Evolutionary conservation across 305 asterid species (phyloP).

Genomic region (Fraxinus xanthoxyloides): DNA sequence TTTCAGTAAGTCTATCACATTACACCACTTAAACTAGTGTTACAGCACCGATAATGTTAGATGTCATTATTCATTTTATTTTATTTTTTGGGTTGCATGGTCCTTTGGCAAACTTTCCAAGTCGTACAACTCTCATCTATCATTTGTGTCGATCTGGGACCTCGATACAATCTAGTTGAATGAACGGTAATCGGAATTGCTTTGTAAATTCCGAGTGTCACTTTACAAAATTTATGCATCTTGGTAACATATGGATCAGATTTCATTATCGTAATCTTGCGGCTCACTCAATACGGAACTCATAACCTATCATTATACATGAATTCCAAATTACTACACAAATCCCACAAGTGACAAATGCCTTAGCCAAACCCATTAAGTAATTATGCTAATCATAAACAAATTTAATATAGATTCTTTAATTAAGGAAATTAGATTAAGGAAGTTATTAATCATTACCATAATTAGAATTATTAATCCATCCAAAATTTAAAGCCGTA

Average conservation of each 20-base stretch:
- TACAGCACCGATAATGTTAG: too few relatives aligned
- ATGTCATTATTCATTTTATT: too few relatives aligned
- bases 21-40: too few relatives aligned
- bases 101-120: background rate
- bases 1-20: too few relatives aligned
- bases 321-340: background rate
- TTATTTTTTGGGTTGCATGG: background rate
- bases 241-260: conserved; percentile 18
- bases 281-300: conserved; percentile 24
- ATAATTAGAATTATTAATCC: conserved; percentile 27
- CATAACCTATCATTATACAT: background rate
- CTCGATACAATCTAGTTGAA: background rate
- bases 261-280: conserved; percentile 8
- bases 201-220: background rate
- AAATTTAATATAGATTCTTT: conserved; percentile 9
- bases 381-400: conserved; percentile 4
- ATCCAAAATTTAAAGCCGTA: conserved; percentile 2
- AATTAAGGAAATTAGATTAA: conserved; percentile 2
- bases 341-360: background rate
- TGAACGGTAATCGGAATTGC: background rate
- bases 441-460: conserved; percentile 22
- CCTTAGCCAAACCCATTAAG: conserved; percentile 8
- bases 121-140: background rate
- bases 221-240: background rate
- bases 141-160: background rate